Evolutionary conservation across 2,329 filamentous ascomycete genomes (phyloP), one percentile per base, ranked within the genome.

Genomic region (Fusarium mangiferae): DNA sequence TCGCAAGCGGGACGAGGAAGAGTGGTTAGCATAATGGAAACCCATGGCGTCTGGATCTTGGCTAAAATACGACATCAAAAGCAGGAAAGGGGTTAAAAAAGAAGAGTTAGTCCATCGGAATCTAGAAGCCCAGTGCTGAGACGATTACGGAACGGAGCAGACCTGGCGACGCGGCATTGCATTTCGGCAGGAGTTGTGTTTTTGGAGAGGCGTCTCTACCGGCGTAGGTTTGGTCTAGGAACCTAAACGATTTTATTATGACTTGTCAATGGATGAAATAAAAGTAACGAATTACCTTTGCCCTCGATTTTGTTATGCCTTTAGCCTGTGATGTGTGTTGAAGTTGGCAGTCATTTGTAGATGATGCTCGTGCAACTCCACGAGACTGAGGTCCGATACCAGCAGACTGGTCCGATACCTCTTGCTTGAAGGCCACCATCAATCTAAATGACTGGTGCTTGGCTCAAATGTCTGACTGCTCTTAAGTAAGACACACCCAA

Each of bases 1-100:
- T 6, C 82, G 86, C 45, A 89, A 89, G 79, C 83, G 89, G 72
- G 86, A 88, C 61, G 89, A 90, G 73, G 88, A 90, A 78, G 86
- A 88, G 72, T 90, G 89, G 89, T 83, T 90, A 72, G 89, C 88
- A 63, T 90, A 70, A 77, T 61, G 65, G 58, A 35, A 39, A 44
- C 55, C n/a, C 14, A 57, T 26, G 58, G 62, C 33, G 36, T 59
- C 38, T 56, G 61, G 48, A 59, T 44, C 30, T 46, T 52, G 65
- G 57, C 46, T 60, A 71, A 65, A 66, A 45, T 46, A 66, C 28
- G 66, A 60, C 41, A 75, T 39, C 41, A 62, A 68, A 62, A 70
- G 65, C 41, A 65, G 38, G 64, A 62, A 64, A 68, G 66, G 48
- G 42, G 15, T 62, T 41, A 42, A 64, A 62, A 61, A 62, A 68